Base-by-base conservation (phyloP, 345 rosid genomes). In the Aquilaria sinensis region DNA sequence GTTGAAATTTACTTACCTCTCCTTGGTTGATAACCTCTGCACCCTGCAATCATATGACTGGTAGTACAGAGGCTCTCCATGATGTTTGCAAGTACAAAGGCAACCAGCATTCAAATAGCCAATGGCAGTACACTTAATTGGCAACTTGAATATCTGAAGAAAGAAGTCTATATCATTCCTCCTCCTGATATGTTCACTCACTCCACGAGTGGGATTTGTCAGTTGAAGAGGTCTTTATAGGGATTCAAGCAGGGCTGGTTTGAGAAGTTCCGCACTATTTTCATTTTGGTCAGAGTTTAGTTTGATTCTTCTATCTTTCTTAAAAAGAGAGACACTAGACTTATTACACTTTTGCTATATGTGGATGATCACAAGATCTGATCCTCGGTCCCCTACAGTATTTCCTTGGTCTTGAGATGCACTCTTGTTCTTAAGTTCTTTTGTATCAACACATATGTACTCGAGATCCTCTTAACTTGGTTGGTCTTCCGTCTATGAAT, bases 21-120 rank as follows among this genome's bases (percentile, higher is more conserved):
- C 52, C 52, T 49, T 49, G 16, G 13, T 49, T 3, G 10, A 49
- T 11, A 5, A 12, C 5, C 52, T 49, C 16, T 49, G 52, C 16
- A 11, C 10, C 52, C 10, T 49, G 10, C 52, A 49, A 49, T 49
- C 52, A 49, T 11, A 49, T 49, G 52, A 37, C 62, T 58, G 47
- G 50, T 37, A 58, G 49, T 58, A 4, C 50, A 10, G 49, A 10
- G n/a, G 62, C 62, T 58, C n/a, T 41, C 32, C 62, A 58, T 12
- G 62, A 12, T 58, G 48, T n/a, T 58, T 14, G 3, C n/a, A 55
- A 55, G 58, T 58, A 37, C 8, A 9, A 37, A 4, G 2, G 43
- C 8, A 5, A 37, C 7, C 43, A 37, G 43, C 43, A 58, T 58
- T 16, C 62, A 58, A 6, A 58, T 58, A 10, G 47, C 47, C 15